Evolutionary conservation across 352 stramenopile species (phyloP).

Genomic region (Globisporangium alternatum): DNA sequence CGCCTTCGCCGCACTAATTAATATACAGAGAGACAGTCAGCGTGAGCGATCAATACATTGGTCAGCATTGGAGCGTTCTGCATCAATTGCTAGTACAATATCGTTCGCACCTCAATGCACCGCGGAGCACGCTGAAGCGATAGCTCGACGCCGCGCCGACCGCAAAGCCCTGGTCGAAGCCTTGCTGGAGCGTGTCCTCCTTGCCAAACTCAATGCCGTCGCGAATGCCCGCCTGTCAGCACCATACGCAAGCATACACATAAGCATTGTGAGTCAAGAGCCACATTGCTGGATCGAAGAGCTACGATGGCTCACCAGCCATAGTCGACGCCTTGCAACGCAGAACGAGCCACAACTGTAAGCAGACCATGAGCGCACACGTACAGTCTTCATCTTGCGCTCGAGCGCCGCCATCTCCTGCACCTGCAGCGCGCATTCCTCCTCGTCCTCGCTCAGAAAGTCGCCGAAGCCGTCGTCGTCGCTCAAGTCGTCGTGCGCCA

Average conservation of each 20-base stretch:
- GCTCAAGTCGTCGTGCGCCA: conserved; percentile 2
- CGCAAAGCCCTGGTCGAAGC: conserved; percentile 62
- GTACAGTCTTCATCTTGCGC: conserved; percentile 59
- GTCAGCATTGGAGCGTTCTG: not conserved
- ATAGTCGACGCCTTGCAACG: too few species aligned
- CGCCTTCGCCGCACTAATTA: conserved; percentile 9
- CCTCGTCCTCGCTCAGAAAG: conserved; percentile 55
- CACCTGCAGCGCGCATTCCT: conserved; percentile 34
- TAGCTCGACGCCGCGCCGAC: conserved; percentile 33
- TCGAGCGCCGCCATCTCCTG: conserved; percentile 58
- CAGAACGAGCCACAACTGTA: conserved; percentile 4
- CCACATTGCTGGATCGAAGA: not conserved
- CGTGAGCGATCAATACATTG: not conserved
- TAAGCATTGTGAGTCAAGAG: not conserved
- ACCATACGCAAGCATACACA: not conserved
- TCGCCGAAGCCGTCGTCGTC: conserved; percentile 69
- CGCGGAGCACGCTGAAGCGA: conserved; percentile 45
- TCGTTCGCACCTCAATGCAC: conserved; percentile 34
- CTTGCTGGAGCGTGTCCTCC: conserved; percentile 63
- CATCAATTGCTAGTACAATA: too few species aligned
- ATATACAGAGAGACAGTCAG: too few species aligned
- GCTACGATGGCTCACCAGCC: not conserved
- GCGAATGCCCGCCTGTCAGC: conserved; percentile 50
- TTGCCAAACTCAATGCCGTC: conserved; percentile 72
- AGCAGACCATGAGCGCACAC: conserved; percentile 6